These are phyloP conservation scores for Globisporangium radiosum DNA, from an alignment of 352 stramenopile genomes.

Conservation along the genomic window DNA sequence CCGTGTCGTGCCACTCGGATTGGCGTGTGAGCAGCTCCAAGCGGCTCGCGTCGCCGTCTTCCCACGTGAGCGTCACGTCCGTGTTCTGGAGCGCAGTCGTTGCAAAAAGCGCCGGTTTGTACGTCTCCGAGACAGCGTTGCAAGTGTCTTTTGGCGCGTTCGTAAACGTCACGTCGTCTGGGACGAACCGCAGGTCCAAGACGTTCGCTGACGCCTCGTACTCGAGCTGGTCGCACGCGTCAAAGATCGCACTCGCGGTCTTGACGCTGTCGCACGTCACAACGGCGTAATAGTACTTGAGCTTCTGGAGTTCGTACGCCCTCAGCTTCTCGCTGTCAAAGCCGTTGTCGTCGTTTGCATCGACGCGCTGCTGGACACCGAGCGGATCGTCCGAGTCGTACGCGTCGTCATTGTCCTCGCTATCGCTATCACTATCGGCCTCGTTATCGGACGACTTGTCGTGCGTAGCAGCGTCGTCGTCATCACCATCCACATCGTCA, in stretches of 20 bases:
- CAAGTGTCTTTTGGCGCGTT: conserved; percentile 86
- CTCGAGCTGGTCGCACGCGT: conserved; percentile 96
- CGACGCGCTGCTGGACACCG: conserved; percentile 60
- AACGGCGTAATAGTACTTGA: conserved; percentile 98
- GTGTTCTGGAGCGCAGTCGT: conserved; percentile 90
- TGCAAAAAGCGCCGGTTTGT: conserved; percentile 94
- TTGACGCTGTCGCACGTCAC: conserved; percentile 90
- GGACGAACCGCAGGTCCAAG: conserved; percentile 94
- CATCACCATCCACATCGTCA: conserved; percentile 15
- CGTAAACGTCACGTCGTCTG: conserved; percentile 84
- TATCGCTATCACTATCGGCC: conserved; percentile 1
- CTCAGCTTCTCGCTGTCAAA: conserved; percentile 95
- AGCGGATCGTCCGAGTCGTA: conserved; percentile 72
- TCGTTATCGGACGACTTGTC: background rate
- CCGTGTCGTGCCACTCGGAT: conserved; percentile 72
- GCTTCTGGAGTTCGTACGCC: conserved; percentile 95
- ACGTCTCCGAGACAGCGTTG: conserved; percentile 85
- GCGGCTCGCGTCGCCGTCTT: conserved; percentile 89
- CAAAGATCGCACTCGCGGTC: conserved; percentile 91
- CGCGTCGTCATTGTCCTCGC: conserved; percentile 20
- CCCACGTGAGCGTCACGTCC: conserved; percentile 94
- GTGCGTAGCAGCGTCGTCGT: conserved; percentile 6
- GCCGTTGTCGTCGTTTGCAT: conserved; percentile 44
- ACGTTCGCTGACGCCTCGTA: conserved; percentile 94
- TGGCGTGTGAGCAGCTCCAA: conserved; percentile 80